A percentile compares a stretch with the other conserved stretches of the same genome.
Evolutionary conservation across 148 eudicot species (phyloP).

Genomic region (Fallopia convolvulus): DNA sequence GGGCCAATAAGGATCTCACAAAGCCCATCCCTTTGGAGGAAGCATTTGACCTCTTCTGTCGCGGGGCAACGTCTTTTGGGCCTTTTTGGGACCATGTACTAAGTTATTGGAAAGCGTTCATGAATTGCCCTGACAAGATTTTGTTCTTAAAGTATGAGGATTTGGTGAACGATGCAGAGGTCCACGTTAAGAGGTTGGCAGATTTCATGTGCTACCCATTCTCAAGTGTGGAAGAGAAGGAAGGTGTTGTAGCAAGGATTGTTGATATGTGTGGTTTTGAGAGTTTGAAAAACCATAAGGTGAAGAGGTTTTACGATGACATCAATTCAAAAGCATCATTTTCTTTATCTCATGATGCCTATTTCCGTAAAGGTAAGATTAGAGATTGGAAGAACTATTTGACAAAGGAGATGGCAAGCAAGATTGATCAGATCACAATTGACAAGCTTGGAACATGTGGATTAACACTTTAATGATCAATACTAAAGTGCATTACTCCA

Average conservation of each 20-base stretch:
- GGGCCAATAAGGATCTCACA: too few relatives aligned
- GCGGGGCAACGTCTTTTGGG: not conserved
- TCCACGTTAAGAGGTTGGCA: conserved; percentile 20
- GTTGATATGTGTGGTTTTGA: conserved; percentile 22
- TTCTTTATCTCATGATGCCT: too few relatives aligned
- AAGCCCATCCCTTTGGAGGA: too few relatives aligned
- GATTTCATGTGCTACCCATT: conserved; percentile 22
- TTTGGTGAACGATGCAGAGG: conserved; percentile 17
- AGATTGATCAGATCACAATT: too few relatives aligned
- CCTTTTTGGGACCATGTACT: conserved; percentile 8
- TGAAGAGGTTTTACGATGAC: conserved; percentile 13
- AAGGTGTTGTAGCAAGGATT: conserved; percentile 18
- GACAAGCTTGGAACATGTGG: too few relatives aligned
- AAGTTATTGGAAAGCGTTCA: conserved; percentile 17
- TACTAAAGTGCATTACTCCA: too few relatives aligned
- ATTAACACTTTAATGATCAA: too few relatives aligned
- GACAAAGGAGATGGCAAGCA: too few relatives aligned
- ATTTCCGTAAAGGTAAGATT: too few relatives aligned
- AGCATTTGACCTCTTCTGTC: too few relatives aligned
- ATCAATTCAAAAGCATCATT: too few relatives aligned
- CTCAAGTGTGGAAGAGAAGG: conserved; percentile 15
- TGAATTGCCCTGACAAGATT: conserved; percentile 17
- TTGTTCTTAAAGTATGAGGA: conserved; percentile 26
- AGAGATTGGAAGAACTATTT: too few relatives aligned
- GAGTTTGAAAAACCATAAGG: conserved; percentile 21